These are phyloP conservation scores for Heterobasidion occidentale DNA, from an alignment of 1,284 basidiomycete genomes.

Conservation along the genomic window DNA sequence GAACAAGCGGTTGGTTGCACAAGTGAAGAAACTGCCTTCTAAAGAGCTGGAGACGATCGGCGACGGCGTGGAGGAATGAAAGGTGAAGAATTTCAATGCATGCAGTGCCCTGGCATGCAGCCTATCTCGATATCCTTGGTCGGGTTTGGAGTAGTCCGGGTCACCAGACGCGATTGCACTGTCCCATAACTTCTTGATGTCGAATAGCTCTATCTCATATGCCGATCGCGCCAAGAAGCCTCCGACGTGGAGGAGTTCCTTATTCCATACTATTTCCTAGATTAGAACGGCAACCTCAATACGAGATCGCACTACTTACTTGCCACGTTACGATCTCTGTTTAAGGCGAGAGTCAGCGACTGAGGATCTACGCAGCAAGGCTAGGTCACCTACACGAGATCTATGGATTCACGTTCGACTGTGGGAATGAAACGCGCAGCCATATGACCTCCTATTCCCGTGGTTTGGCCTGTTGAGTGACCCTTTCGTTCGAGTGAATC, in stretches of 20 bases:
- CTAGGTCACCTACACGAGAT: constrained; percentile 58
- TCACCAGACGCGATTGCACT: constrained; percentile 28
- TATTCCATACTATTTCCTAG: constrained; percentile 67
- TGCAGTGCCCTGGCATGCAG: constrained; percentile 71
- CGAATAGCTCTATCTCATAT: constrained; percentile 80
- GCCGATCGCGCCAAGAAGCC: constrained; percentile 77
- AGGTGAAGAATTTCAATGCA: constrained; percentile 85
- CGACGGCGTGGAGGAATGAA: constrained; percentile 82
- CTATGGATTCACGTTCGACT: constrained; percentile 93
- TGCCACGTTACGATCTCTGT: constrained; percentile 70
- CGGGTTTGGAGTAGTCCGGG: constrained; percentile 18
- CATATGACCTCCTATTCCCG: constrained; percentile 88
- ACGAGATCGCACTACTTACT: constrained; percentile 31
- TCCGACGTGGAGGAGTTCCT: constrained; percentile 79
- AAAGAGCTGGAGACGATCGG: constrained; percentile 74
- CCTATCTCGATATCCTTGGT: constrained; percentile 38
- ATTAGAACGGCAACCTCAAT: not conserved
- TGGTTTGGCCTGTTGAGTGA: constrained; percentile 85
- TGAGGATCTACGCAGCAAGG: constrained; percentile 7
- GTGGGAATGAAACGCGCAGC: constrained; percentile 94
- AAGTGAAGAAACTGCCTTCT: constrained; percentile 79
- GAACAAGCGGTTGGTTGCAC: constrained; percentile 39
- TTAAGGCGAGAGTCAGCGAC: constrained; percentile 17
- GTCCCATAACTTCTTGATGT: constrained; percentile 49
- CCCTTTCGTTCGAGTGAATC: constrained; percentile 32